Evolutionary conservation across 225 moss, liverwort and hornwort genomes (phyloP), one percentile per base, ranked within the genome.

Genomic region (Takakia lepidozioides): DNA sequence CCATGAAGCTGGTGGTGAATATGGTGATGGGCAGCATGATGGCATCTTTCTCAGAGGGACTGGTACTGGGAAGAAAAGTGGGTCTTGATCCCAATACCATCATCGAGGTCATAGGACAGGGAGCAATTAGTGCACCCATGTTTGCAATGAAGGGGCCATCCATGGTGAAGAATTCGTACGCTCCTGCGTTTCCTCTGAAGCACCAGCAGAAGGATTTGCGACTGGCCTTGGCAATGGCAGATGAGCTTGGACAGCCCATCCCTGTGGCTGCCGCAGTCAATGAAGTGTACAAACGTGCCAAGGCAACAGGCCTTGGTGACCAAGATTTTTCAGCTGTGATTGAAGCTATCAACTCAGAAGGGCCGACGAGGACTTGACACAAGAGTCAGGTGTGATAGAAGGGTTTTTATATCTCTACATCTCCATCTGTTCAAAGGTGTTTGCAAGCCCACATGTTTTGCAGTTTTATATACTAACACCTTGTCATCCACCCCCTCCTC

Each of bases 1-100:
- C 83, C 27, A 93, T 93, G 93, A 93, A 93, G 69, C 73, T 93
- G 44, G 85, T 93, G 28, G 89, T 93, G 55, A 93, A 89, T 62
- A 93, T 93, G 93, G 59, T 93, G 21, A 86, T 93, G 93, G 93
- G 89, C 63, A 89, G 88, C 71, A 86, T 93, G 93, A 93, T 93
- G 93, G 89, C 88, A 19, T 84, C 93, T 29, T 93, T 93, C 74
- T 89, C 93, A 53, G 93, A 93, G 66, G 93, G 88, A 30, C 63
- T 93, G 63, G 55, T 76, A 2, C 59, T 93, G 8, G 93, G 89
- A 48, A 55, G 52, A 23, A 89, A 84, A 56, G 81, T 68, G 29
- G 93, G 93, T 57, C 66, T 93, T 32, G 74, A 93, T 59, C 88
- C 81, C 29, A 77, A 66, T 38, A 82, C 93, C 38, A 68, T 93